Percentiles rank a stretch among this genome's conserved stretches.
These are phyloP conservation scores for Ophiostoma populinum DNA, from an alignment of 2,329 filamentous ascomycete genomes.

Conservation along the genomic window DNA sequence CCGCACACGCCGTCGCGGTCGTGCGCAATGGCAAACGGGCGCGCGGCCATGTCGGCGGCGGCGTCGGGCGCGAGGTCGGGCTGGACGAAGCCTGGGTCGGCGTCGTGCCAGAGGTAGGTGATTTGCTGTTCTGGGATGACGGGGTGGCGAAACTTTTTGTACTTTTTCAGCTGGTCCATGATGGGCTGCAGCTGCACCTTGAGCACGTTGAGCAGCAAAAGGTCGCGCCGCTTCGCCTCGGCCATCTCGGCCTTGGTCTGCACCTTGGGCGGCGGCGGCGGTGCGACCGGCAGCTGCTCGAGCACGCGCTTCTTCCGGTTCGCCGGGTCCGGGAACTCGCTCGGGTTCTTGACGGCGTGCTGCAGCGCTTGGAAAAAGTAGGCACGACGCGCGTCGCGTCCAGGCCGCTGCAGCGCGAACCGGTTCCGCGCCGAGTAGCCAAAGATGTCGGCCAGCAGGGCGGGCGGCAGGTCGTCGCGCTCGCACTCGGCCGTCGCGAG, in stretches of 20 bases:
- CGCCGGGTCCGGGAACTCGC: slow-evolving; percentile 71
- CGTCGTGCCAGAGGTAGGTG: slow-evolving; percentile 69
- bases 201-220: slow-evolving; percentile 66
- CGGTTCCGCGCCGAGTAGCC: slow-evolving; percentile 69
- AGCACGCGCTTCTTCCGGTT: slow-evolving; percentile 77
- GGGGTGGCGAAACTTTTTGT: slow-evolving; percentile 72
- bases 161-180: slow-evolving; percentile 95
- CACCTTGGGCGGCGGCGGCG: slow-evolving; percentile 48
- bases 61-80: slow-evolving; percentile 34
- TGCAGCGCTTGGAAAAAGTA: slow-evolving; percentile 63
- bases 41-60: slow-evolving; percentile 23
- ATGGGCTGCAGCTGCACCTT: slow-evolving; percentile 85
- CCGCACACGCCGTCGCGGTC: slow-evolving; percentile 67
- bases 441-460: slow-evolving; percentile 63
- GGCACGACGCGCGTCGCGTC: slow-evolving; percentile 44
- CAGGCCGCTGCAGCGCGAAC: slow-evolving; percentile 51
- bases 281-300: slow-evolving; percentile 58
- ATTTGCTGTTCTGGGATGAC: slow-evolving; percentile 60
- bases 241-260: slow-evolving; percentile 67
- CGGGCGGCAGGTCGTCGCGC: slow-evolving; percentile 39
- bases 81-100: slow-evolving; percentile 53
- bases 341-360: slow-evolving; percentile 67
- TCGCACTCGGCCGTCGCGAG: slow-evolving; percentile 68
- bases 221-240: slow-evolving; percentile 64
- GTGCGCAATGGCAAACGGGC: slow-evolving; percentile 63